These are phyloP conservation scores for Ogataea pini DNA, from an alignment of 805 yeast genomes.

Conservation along the genomic window DNA sequence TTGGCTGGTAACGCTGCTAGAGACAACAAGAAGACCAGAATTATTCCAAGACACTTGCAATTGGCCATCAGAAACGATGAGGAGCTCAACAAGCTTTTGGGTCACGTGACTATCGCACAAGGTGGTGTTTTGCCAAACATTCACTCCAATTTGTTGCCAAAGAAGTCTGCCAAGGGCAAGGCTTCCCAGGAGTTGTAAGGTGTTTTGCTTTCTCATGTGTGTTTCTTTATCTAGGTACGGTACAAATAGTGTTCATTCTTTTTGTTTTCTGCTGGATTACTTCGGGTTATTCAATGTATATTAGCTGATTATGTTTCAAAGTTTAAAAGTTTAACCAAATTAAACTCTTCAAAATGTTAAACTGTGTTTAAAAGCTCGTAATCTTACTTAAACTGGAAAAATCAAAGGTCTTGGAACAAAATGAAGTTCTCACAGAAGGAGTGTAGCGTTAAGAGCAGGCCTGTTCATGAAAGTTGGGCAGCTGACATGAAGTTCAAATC, in stretches of 20 bases:
- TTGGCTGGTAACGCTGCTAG: slow-evolving; percentile 99
- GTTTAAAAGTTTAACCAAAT: neutral
- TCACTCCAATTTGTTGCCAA: slow-evolving; percentile 83
- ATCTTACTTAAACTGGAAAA: too few species aligned
- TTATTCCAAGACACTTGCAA: slow-evolving; percentile 97
- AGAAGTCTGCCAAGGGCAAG: slow-evolving; percentile 54
- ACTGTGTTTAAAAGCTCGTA: too few species aligned
- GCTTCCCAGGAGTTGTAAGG: slow-evolving; percentile 59
- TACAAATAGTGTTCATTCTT: slow-evolving; percentile 16
- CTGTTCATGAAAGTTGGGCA: too few species aligned
- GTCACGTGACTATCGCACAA: slow-evolving; percentile 94
- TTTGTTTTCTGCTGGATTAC: slow-evolving; percentile 17
- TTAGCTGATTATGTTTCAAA: slow-evolving; percentile 20
- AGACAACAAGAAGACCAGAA: slow-evolving; percentile 98
- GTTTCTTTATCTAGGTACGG: slow-evolving; percentile 12
- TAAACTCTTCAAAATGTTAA: neutral
- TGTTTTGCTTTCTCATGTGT: slow-evolving; percentile 10
- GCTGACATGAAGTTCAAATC: too few species aligned
- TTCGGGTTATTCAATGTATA: slow-evolving; percentile 26
- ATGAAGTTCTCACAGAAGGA: too few species aligned
- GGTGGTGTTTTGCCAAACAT: slow-evolving; percentile 99
- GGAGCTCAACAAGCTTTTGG: slow-evolving; percentile 90
- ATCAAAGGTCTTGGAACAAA: too few species aligned
- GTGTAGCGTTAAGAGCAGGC: too few species aligned
- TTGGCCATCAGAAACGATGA: slow-evolving; percentile 99